Conservation (phyloP, 768 basidiomycete genomes). For the Pisolithus microcarpus region DNA sequence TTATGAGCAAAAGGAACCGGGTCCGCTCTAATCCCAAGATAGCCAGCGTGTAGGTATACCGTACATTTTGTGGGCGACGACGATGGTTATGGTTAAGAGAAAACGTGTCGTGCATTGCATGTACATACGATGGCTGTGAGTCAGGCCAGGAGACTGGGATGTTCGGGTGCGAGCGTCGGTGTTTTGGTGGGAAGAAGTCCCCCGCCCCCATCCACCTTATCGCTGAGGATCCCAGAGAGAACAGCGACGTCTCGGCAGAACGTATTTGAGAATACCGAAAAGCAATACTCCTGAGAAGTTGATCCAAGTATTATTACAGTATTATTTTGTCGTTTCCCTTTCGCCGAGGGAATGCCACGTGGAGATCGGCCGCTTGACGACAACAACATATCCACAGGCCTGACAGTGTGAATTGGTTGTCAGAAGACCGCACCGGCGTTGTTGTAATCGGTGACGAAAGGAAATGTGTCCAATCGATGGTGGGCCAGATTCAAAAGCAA, state of each 20-base stretch:
- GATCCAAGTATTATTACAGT: too few relatives aligned
- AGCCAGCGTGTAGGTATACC: neutral
- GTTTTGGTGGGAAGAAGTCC: constrained; percentile 3
- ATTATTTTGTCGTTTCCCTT: neutral
- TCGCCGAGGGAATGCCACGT: constrained; percentile 17
- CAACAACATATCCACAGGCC: constrained; percentile 14
- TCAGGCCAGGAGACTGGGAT: neutral
- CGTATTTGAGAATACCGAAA: neutral
- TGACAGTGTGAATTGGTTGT: constrained; percentile 23
- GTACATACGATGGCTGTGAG: neutral
- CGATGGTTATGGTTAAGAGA: neutral
- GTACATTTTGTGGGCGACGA: neutral
- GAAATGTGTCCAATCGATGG: constrained; percentile 12
- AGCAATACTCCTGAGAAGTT: neutral
- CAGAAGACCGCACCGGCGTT: constrained; percentile 10
- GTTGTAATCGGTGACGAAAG: constrained; percentile 21
- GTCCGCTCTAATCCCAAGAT: neutral
- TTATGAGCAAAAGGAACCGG: neutral
- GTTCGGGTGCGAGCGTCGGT: neutral
- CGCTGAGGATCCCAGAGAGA: neutral
- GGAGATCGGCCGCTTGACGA: constrained; percentile 12
- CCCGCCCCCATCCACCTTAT: neutral
- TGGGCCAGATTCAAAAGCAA: constrained; percentile 20
- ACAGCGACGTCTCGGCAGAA: neutral
- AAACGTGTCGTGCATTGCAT: neutral